Evolutionary conservation across 169 alveolate species (phyloP).

Genomic region (Plasmodium yoelii): DNA sequence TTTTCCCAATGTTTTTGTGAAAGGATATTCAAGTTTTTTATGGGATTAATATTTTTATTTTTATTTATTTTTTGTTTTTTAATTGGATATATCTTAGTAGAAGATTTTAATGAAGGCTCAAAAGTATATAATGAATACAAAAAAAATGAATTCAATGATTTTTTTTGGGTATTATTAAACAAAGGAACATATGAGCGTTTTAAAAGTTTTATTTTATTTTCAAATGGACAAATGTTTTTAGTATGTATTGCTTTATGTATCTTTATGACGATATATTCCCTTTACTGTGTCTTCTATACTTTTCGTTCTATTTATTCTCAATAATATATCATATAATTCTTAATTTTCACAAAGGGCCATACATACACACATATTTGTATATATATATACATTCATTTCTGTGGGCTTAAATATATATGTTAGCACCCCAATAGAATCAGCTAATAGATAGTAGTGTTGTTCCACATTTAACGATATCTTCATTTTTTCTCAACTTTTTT

Average conservation of each 20-base stretch:
- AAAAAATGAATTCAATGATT: conserved; percentile 63
- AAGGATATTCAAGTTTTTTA: conserved; percentile 65
- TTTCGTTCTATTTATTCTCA: conserved; percentile 69
- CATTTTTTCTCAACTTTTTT: neutral
- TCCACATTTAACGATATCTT: neutral
- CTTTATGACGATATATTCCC: conserved; percentile 59
- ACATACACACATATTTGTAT: neutral
- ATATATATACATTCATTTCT: neutral
- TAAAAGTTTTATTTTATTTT: conserved; percentile 71
- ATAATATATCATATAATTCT: conserved; percentile 3
- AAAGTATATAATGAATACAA: conserved; percentile 57
- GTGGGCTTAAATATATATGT: neutral
- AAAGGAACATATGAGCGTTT: conserved; percentile 51
- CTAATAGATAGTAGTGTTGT: neutral
- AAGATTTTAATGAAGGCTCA: conserved; percentile 74
- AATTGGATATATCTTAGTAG: conserved; percentile 72
- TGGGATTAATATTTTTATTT: conserved; percentile 68
- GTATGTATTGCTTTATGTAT: conserved; percentile 67
- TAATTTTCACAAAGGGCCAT: neutral
- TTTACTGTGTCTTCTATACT: conserved; percentile 57
- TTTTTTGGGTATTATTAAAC: conserved; percentile 69
- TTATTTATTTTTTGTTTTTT: conserved; percentile 66
- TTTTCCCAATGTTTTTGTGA: conserved; percentile 75
- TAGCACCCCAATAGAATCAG: neutral
- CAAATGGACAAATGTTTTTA: conserved; percentile 74